Percentiles rank a stretch among this genome's conserved stretches.
These are phyloP conservation scores for Boletus rufocinnamomeus DNA, from an alignment of 768 basidiomycete species.

Conservation along the genomic window DNA sequence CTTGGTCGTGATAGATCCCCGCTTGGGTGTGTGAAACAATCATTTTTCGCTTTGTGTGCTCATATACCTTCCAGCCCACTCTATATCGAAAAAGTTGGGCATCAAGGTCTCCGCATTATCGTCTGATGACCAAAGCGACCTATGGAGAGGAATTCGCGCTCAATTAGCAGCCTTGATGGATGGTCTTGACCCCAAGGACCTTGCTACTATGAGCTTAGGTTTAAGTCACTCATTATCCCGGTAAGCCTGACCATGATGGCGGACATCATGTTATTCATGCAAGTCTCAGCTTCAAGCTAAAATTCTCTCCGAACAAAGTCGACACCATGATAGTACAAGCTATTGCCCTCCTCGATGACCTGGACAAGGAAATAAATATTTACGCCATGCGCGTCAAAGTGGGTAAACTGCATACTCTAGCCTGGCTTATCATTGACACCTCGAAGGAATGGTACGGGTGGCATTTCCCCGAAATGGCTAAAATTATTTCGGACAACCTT, in stretches of 20 bases:
- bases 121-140: conserved; percentile 63
- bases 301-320: conserved; percentile 99
- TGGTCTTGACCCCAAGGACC: conserved; percentile 89
- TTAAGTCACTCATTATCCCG: conserved; percentile 95
- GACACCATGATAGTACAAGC: conserved; percentile 99
- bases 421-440: conserved; percentile 1
- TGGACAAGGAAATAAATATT: conserved; percentile 99
- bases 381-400: conserved; percentile 99
- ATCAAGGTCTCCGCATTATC: conserved; percentile 77
- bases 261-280: conserved; percentile 9
- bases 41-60: conserved; percentile 6
- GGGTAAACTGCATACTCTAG: conserved; percentile 16
- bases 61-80: conserved; percentile 52
- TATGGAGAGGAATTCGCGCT: conserved; percentile 93
- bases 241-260: conserved; percentile 41
- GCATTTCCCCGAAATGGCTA: conserved; percentile 99
- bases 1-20: conserved; percentile 84
- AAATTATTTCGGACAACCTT: conserved; percentile 96
- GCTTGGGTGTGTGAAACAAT: conserved; percentile 67
- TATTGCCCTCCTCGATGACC: conserved; percentile 94
- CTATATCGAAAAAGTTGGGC: conserved; percentile 92
- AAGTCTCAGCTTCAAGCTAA: conserved; percentile 85
- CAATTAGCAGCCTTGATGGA: conserved; percentile 87
- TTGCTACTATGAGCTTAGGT: conserved; percentile 97
- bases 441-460: conserved; percentile 99